phyloP scores from a whole-genome alignment of 2,329 filamentous ascomycete genomes.

The Penicillium psychrosexuale region DNA sequence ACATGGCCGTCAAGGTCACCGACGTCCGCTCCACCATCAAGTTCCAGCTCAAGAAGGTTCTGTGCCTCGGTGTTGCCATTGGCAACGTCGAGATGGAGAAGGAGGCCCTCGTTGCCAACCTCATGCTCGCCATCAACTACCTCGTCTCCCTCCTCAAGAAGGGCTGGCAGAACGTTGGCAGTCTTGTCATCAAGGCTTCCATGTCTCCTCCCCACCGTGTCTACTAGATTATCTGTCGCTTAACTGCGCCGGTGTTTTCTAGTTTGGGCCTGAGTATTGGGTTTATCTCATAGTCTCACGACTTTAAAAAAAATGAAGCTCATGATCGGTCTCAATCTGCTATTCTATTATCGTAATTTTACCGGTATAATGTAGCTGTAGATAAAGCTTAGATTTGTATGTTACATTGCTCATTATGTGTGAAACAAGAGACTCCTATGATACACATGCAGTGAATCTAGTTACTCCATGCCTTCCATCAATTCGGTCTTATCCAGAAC shows the following conservation, averaged over 20 bases:
- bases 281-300: conserved; percentile 32
- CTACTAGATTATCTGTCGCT: conserved; percentile 65
- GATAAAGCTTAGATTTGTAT: background rate
- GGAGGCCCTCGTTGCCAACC: conserved; percentile 96
- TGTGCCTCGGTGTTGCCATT: conserved; percentile 99
- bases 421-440: background rate
- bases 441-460: conserved; percentile 5
- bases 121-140: conserved; percentile 99
- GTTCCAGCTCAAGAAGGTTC: conserved; percentile 99
- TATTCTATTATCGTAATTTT: conserved; percentile 3
- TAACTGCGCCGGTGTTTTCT: conserved; percentile 25
- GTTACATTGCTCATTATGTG: background rate
- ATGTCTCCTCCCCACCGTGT: conserved; percentile 98
- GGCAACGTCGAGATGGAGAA: conserved; percentile 97
- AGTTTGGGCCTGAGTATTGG: conserved; percentile 25
- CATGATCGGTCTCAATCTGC: conserved; percentile 28
- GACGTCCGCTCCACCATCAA: conserved; percentile 99
- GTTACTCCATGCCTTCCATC: conserved; percentile 84
- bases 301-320: conserved; percentile 33
- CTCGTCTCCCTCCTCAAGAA: conserved; percentile 99
- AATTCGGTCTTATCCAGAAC: conserved; percentile 82
- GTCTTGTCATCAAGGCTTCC: conserved; percentile 99
- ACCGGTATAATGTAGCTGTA: background rate
- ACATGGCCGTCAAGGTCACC: conserved; percentile 91
- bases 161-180: conserved; percentile 99